phyloP scores from a whole-genome alignment of 1,284 basidiomycete species.

The Ganoderma resinaceum region DNA sequence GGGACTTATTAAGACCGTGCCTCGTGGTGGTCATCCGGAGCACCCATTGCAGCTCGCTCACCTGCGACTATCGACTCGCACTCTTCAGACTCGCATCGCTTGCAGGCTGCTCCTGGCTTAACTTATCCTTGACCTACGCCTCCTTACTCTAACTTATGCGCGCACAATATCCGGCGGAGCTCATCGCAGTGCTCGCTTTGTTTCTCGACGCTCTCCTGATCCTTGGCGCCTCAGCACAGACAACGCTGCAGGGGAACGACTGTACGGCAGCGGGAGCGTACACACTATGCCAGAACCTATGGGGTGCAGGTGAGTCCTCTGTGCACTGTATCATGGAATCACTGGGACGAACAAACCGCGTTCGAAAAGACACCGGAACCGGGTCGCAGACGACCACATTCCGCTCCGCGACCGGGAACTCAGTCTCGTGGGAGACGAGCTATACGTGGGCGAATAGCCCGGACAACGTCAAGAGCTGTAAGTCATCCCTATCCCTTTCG shows the following conservation, averaged over 20 bases:
- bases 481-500: conserved; percentile 25
- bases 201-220: not conserved
- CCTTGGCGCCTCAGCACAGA: conserved; percentile 1
- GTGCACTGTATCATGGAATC: not conserved
- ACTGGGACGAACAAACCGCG: not conserved
- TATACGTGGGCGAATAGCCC: conserved; percentile 61
- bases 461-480: conserved; percentile 65
- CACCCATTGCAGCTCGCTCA: not conserved
- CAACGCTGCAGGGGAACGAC: conserved; percentile 33
- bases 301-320: conserved; percentile 51
- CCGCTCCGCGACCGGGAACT: conserved; percentile 46
- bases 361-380: conserved; percentile 46
- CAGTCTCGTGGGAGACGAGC: conserved; percentile 59
- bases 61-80: not conserved
- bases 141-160: conserved; percentile 14
- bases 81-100: not conserved
- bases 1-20: not conserved
- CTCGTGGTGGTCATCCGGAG: not conserved
- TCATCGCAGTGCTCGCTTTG: conserved; percentile 12
- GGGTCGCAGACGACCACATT: conserved; percentile 60
- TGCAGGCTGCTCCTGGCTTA: not conserved
- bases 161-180: conserved; percentile 3
- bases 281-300: conserved; percentile 63
- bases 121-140: not conserved
- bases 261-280: conserved; percentile 56